A percentile compares a stretch with the other conserved stretches of the same genome.
Evolutionary conservation across 495 filamentous ascomycete species (phyloP).

Genomic region (Xylaria nigripes): DNA sequence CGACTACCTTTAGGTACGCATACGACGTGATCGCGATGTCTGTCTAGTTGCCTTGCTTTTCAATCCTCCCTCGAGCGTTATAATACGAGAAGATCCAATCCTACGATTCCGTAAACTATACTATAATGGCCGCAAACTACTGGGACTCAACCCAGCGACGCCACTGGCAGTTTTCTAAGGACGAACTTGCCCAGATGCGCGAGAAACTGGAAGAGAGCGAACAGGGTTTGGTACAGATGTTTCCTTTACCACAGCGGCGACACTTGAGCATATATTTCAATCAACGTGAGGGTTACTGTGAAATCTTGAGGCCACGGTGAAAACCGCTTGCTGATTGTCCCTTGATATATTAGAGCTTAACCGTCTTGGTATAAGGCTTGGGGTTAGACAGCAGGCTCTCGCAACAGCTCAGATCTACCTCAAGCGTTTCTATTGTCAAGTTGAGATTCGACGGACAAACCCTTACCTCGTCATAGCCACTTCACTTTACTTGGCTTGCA

Average conservation of each 20-base stretch:
- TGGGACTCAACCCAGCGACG: constrained; percentile 90
- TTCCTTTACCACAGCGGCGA: constrained; percentile 70
- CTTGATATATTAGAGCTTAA: constrained; percentile 53
- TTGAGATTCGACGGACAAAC: constrained; percentile 87
- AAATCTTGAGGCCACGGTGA: not conserved
- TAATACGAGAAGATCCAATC: not conserved
- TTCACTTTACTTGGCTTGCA: constrained; percentile 90
- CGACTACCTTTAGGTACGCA: not conserved
- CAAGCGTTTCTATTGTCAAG: constrained; percentile 85
- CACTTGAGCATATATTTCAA: constrained; percentile 89
- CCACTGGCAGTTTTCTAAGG: constrained; percentile 83
- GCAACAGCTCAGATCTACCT: constrained; percentile 94
- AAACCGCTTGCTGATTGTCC: not conserved
- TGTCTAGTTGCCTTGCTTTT: not conserved
- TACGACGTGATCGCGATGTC: not conserved
- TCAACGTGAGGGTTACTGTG: constrained; percentile 51
- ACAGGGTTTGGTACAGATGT: constrained; percentile 60
- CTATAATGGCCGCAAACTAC: constrained; percentile 84
- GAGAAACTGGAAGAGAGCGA: constrained; percentile 66
- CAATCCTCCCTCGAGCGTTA: not conserved
- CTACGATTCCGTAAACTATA: not conserved
- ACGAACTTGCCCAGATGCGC: constrained; percentile 64
- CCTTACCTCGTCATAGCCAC: constrained; percentile 87
- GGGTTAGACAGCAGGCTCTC: constrained; percentile 81
- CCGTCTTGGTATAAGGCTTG: constrained; percentile 69